A percentile compares a stretch with the other conserved stretches of the same genome.
Conservation (phyloP, 106 monocot species). For the Allium sativum region DNA sequence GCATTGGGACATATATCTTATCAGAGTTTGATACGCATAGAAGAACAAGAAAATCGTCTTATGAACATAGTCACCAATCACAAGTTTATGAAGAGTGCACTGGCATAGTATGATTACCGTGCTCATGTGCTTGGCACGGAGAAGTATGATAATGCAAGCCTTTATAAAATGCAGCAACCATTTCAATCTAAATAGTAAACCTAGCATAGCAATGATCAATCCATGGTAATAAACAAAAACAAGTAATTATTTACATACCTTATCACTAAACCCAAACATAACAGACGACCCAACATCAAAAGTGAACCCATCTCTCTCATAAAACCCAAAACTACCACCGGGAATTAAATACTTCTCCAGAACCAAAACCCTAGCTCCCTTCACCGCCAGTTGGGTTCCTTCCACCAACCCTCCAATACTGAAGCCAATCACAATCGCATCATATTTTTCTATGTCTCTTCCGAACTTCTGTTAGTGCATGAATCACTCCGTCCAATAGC, state of each 20-base stretch:
- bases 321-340: slow-evolving; percentile 89
- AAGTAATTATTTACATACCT: slow-evolving; percentile 19
- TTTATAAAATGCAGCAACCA: background rate
- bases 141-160: background rate
- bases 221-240: background rate
- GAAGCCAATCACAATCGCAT: slow-evolving; percentile 93
- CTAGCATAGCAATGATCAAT: too few relatives aligned
- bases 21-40: too few relatives aligned
- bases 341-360: slow-evolving; percentile 98
- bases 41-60: too few relatives aligned
- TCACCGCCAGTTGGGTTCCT: slow-evolving; percentile 84
- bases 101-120: too few relatives aligned
- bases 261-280: slow-evolving; percentile 97
- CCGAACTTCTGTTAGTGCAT: slow-evolving; percentile 18
- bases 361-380: slow-evolving; percentile 89
- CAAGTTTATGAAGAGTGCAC: too few relatives aligned
- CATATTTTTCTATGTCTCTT: slow-evolving; percentile 29
- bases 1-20: too few relatives aligned
- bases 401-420: slow-evolving; percentile 94
- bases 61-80: too few relatives aligned
- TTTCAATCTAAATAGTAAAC: background rate
- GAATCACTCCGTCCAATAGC: too few relatives aligned
- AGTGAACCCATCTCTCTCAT: slow-evolving; percentile 62
- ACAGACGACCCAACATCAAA: slow-evolving; percentile 98
- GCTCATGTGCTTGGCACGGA: background rate